Evolutionary conservation across 495 filamentous ascomycete genomes (phyloP).

Genomic region (Aspergillus ostianus): DNA sequence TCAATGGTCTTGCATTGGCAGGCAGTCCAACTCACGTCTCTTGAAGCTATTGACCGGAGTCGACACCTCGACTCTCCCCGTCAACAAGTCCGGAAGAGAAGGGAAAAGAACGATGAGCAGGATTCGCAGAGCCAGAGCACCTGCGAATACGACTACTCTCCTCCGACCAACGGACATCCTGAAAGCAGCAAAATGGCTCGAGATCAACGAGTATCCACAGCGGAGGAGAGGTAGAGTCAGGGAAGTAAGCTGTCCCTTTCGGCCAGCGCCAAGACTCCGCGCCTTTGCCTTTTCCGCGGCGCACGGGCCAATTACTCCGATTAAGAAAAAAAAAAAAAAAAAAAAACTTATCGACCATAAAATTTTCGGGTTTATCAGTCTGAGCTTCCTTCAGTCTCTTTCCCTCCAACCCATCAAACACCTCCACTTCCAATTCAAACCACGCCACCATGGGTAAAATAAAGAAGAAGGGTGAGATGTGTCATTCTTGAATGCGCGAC

Average conservation of each 20-base stretch:
- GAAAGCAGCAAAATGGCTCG: neutral
- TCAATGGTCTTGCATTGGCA: neutral
- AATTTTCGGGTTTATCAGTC: constrained; percentile 28
- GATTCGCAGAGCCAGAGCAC: constrained; percentile 76
- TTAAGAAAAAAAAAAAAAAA: constrained; percentile 21
- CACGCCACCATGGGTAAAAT: constrained; percentile 67
- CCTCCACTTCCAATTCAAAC: constrained; percentile 16
- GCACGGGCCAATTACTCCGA: constrained; percentile 36
- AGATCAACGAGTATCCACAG: neutral
- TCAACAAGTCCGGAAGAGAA: constrained; percentile 78
- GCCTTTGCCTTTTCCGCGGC: constrained; percentile 23
- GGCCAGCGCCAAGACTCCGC: constrained; percentile 29
- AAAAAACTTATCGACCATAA: constrained; percentile 40
- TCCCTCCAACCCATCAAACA: constrained; percentile 27
- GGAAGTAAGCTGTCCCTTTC: constrained; percentile 10
- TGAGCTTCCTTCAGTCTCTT: constrained; percentile 19
- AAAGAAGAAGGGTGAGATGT: constrained; percentile 80
- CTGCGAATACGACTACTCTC: constrained; percentile 71
- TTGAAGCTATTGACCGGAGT: constrained; percentile 98
- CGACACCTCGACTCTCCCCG: constrained; percentile 91
- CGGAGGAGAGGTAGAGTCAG: neutral
- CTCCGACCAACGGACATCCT: constrained; percentile 66
- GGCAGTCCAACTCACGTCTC: constrained; percentile 61
- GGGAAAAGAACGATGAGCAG: constrained; percentile 80
- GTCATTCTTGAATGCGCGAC: neutral